Evolutionary conservation across 2,329 filamentous ascomycete species (phyloP), one percentile per base, ranked within the genome.

Genomic region (Sclerotinia subarctica): DNA sequence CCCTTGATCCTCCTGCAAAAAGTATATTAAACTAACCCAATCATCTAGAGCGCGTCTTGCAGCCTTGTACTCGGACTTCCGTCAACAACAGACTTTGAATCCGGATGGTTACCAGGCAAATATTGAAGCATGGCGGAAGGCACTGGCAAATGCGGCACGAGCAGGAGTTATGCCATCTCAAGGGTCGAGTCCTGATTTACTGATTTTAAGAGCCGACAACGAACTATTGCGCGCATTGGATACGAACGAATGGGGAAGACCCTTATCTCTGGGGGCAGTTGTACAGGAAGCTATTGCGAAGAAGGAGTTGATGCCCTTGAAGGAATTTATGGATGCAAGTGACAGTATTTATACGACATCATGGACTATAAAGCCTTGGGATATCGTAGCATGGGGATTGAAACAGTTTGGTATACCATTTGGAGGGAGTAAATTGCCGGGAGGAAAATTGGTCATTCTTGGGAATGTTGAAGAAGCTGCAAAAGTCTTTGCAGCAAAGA

Each of bases 61-160:
- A 17, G 94, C 93, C 6, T 87, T 97, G 57, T 97, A 96, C 80
- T 94, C 93, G 59, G 93, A 97, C 78, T 96, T 97, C 76, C 83
- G 87, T 49, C 80, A 86, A 6, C 92, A 94, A 73, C 85, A 85
- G 74, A 86, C 85, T 51, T 86, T 91, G 29, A 96, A 97, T 76
- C 92, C 93, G 1, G 92, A 96, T 78, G 93, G 92, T 74, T 97
- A 93, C 81, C 81, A 83, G 26, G 92, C 93, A 54, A 97, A 97
- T 77, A 82, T 92, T 53, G 81, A 85, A 8, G 91, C 92, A 64
- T 97, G 93, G 93, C 87, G 89, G 68, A 85, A 86, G 51, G 93
- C 88, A 2, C 83, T 97, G 53, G 84, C 86, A n/a, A 82, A 86
- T 64, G 90, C 93, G 1, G 84, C 89, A 0, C 83, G 86, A 70